A percentile compares a stretch with the other conserved stretches of the same genome.
Conservation (phyloP, 768 basidiomycete species). For the Mycena latifolia region DNA sequence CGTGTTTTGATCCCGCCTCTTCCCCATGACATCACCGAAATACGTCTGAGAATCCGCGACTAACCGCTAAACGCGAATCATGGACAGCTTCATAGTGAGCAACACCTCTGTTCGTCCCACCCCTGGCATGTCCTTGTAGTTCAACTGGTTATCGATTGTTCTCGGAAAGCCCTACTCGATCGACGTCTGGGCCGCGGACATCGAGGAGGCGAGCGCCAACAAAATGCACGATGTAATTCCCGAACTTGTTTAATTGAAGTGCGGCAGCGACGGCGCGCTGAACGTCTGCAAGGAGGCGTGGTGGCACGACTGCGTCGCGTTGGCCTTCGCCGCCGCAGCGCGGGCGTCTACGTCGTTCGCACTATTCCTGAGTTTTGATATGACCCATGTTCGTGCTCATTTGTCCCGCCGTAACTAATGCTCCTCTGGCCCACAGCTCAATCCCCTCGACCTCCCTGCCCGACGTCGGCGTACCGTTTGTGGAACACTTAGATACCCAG, state of each 20-base stretch:
- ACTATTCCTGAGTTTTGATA: conserved; percentile 53
- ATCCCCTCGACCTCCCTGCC: conserved; percentile 19
- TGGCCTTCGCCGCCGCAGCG: conserved; percentile 54
- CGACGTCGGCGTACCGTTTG: conserved; percentile 39
- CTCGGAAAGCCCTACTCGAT: conserved; percentile 47
- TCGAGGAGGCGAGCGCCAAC: conserved; percentile 39
- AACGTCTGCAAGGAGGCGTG: conserved; percentile 59
- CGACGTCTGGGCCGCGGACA: conserved; percentile 47
- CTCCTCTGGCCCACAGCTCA: too few relatives aligned
- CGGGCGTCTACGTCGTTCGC: conserved; percentile 44
- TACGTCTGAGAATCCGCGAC: conserved; percentile 33
- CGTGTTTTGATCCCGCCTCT: background rate
- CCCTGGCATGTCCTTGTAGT: too few relatives aligned
- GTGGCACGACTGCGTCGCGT: conserved; percentile 48
- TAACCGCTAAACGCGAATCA: background rate
- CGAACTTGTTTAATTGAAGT: too few relatives aligned
- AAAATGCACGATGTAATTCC: conserved; percentile 44
- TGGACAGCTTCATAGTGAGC: conserved; percentile 50
- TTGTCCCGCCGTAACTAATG: too few relatives aligned
- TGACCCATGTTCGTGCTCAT: conserved; percentile 44
- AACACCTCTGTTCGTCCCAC: conserved; percentile 46
- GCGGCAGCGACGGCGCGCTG: conserved; percentile 53
- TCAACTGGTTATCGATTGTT: too few relatives aligned
- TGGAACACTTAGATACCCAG: background rate
- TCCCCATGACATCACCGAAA: conserved; percentile 22